Conservation (phyloP, 2,329 filamentous ascomycete species). For the Colletotrichum gigasporum region DNA sequence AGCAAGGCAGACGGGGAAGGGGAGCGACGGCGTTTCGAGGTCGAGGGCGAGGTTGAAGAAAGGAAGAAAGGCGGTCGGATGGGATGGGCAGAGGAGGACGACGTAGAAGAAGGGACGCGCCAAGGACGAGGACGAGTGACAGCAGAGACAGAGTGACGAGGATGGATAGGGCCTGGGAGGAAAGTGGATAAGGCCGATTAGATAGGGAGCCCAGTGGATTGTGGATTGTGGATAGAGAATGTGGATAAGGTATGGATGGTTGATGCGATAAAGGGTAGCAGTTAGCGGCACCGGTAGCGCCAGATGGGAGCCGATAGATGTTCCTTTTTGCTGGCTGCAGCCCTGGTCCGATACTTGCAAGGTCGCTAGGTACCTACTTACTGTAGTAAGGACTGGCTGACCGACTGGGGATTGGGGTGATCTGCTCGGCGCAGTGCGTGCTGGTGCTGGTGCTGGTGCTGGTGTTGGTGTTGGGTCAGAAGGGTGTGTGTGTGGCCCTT, state of each 20-base stretch:
- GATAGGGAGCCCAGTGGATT: conserved; percentile 18
- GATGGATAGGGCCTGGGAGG: conserved; percentile 16
- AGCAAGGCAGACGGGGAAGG: neutral
- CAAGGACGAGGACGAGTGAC: conserved; percentile 22
- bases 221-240: neutral
- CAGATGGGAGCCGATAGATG: neutral
- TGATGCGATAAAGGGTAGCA: conserved; percentile 30
- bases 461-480: neutral
- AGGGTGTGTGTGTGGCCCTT: too few species aligned
- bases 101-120: conserved; percentile 30
- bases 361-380: too few species aligned
- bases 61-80: neutral
- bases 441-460: neutral
- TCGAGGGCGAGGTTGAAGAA: conserved; percentile 11
- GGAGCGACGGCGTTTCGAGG: conserved; percentile 14
- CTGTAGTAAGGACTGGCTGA: neutral
- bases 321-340: too few species aligned
- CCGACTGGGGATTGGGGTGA: neutral
- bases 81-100: conserved; percentile 24
- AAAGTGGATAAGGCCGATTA: conserved; percentile 26
- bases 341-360: too few species aligned
- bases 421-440: neutral
- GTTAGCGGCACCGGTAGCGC: conserved; percentile 7
- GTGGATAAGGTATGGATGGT: neutral
- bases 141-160: conserved; percentile 28